Conservation (phyloP, 2,329 filamentous ascomycete genomes). For the Trichoderma sp. region DNA sequence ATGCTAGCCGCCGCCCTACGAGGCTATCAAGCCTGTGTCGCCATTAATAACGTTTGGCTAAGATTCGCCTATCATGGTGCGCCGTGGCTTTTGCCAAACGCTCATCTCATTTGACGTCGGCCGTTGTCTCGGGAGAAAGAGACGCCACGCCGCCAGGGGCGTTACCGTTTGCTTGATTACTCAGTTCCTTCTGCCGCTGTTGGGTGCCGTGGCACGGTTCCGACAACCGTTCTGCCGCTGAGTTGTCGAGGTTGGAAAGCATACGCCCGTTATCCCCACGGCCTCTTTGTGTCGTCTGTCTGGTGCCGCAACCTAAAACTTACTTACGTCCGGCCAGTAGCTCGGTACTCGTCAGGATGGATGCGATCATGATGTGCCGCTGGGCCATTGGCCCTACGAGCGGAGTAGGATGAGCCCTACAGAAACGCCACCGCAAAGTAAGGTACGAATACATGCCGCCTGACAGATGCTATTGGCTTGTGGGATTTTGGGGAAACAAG, state of each 20-base stretch:
- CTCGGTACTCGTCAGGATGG: not conserved
- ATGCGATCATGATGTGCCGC: constrained; percentile 20
- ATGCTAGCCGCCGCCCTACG: constrained; percentile 18
- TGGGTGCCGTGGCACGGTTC: not conserved
- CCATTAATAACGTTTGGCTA: constrained; percentile 20
- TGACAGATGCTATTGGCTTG: not conserved
- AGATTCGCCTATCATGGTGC: constrained; percentile 22
- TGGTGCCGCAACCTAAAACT: constrained; percentile 12
- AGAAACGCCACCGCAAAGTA: constrained; percentile 14
- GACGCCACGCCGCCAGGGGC: constrained; percentile 23
- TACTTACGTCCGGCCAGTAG: constrained; percentile 12
- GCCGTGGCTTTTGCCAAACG: constrained; percentile 9
- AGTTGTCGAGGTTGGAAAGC: not conserved
- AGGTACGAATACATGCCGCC: constrained; percentile 6
- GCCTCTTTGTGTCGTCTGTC: not conserved
- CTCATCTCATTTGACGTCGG: constrained; percentile 23
- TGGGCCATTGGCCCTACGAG: constrained; percentile 22
- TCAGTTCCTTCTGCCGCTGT: not conserved
- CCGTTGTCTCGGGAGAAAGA: constrained; percentile 24
- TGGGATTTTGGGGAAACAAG: not conserved
- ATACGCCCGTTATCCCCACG: constrained; percentile 6
- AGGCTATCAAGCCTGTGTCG: constrained; percentile 12
- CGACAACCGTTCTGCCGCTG: not conserved
- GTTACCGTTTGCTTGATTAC: constrained; percentile 19
- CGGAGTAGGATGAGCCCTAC: constrained; percentile 22